Conservation (phyloP, 306 rosid genomes). For the Prunus campanulata region DNA sequence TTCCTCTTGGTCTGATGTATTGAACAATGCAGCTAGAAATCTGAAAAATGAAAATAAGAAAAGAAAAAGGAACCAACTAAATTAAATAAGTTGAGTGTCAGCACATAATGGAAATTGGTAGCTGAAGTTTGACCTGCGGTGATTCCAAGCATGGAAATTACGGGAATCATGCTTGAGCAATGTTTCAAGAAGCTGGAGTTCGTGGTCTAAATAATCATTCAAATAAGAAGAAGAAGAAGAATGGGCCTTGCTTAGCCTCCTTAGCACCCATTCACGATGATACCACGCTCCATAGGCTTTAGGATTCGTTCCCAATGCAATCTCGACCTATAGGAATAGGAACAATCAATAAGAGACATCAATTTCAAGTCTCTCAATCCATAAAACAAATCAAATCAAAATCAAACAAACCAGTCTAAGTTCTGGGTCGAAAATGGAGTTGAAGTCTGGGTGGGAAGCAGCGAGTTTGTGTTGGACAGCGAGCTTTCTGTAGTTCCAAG, state of each 20-base stretch:
- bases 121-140: slow-evolving; percentile 55
- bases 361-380: background rate
- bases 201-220: slow-evolving; percentile 49
- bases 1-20: slow-evolving; percentile 69
- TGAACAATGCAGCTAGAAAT: slow-evolving; percentile 67
- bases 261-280: slow-evolving; percentile 75
- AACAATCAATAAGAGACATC: background rate
- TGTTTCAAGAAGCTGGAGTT: slow-evolving; percentile 57
- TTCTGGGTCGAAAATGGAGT: slow-evolving; percentile 47
- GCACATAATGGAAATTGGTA: background rate
- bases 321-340: slow-evolving; percentile 46
- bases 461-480: slow-evolving; percentile 54
- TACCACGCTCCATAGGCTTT: slow-evolving; percentile 95
- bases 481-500: slow-evolving; percentile 88
- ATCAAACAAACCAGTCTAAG: slow-evolving; percentile 59
- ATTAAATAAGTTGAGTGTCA: background rate
- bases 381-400: background rate
- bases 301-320: slow-evolving; percentile 66
- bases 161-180: slow-evolving; percentile 75
- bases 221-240: slow-evolving; percentile 16
- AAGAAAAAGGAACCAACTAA: background rate
- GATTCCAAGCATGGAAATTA: slow-evolving; percentile 91
- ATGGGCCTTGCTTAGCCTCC: slow-evolving; percentile 52
- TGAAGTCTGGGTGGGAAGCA: slow-evolving; percentile 44
- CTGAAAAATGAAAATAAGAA: slow-evolving; percentile 23